Percentiles rank a stretch among this genome's conserved stretches.
phyloP scores from a whole-genome alignment of 2,329 filamentous ascomycete genomes.

The Alternaria sp. region DNA sequence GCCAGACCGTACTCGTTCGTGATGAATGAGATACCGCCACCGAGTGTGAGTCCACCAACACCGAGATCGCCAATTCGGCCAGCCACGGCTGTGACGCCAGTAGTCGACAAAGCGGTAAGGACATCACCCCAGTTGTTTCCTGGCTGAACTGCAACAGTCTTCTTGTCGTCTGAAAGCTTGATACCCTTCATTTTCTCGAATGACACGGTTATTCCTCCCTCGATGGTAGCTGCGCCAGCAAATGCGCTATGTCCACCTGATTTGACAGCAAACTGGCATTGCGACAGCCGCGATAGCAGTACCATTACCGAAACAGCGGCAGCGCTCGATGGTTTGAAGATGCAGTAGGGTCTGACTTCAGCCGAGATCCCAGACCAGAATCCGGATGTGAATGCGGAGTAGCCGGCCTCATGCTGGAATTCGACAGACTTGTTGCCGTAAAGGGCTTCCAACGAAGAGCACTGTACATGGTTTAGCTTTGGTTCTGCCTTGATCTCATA shows the following conservation, averaged over 20 bases:
- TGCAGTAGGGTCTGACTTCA: slow-evolving; percentile 25
- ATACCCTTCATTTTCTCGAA: slow-evolving; percentile 42
- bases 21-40: slow-evolving; percentile 31
- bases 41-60: slow-evolving; percentile 41
- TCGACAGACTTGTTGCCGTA: slow-evolving; percentile 21
- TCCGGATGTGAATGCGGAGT: slow-evolving; percentile 14
- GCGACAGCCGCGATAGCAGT: slow-evolving; percentile 13
- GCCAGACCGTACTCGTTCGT: slow-evolving; percentile 20
- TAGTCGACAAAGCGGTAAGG: slow-evolving; percentile 26
- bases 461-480: background rate
- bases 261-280: slow-evolving; percentile 51
- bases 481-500: too few species aligned
- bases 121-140: slow-evolving; percentile 44
- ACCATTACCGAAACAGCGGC: slow-evolving; percentile 19
- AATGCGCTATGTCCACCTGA: slow-evolving; percentile 52
- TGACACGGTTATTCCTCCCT: slow-evolving; percentile 52
- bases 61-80: slow-evolving; percentile 41
- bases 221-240: slow-evolving; percentile 50
- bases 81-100: slow-evolving; percentile 29
- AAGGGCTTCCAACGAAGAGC: slow-evolving; percentile 21
- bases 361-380: slow-evolving; percentile 34
- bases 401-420: slow-evolving; percentile 3
- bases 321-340: slow-evolving; percentile 28
- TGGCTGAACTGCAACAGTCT: slow-evolving; percentile 35
- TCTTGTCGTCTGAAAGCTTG: slow-evolving; percentile 28